Conservation (phyloP, 371 early-diverging fungal genomes). For the Mucor indicus region DNA sequence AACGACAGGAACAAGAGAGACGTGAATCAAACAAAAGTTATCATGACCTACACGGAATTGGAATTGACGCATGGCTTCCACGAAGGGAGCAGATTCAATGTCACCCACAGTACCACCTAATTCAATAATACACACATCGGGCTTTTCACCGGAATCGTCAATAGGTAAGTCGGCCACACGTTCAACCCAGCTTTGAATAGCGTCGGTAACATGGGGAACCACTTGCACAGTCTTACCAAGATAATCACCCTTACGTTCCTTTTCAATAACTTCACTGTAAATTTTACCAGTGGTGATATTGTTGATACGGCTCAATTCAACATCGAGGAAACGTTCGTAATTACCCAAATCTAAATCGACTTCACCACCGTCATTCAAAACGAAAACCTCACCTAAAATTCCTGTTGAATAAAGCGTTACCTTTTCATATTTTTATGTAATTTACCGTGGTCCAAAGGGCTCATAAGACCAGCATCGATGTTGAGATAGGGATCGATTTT, state of each 20-base stretch:
- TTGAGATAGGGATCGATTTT: constrained; percentile 99
- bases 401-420: too few species aligned
- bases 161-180: constrained; percentile 86
- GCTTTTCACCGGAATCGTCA: constrained; percentile 79
- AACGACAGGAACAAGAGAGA: constrained; percentile 96
- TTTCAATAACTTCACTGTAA: constrained; percentile 93
- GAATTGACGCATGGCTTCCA: constrained; percentile 99
- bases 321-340: constrained; percentile 98
- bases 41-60: constrained; percentile 97
- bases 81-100: constrained; percentile 97
- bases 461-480: constrained; percentile 98
- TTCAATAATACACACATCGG: constrained; percentile 99
- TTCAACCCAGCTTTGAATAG: constrained; percentile 97
- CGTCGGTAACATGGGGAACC: constrained; percentile 97
- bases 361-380: constrained; percentile 99
- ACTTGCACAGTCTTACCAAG: constrained; percentile 99
- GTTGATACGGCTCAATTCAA: constrained; percentile 93
- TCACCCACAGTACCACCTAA: constrained; percentile 99
- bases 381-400: constrained; percentile 98
- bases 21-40: constrained; percentile 96
- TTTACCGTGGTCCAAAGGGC: constrained; percentile 96
- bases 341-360: constrained; percentile 99
- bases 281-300: constrained; percentile 99
- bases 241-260: constrained; percentile 92
- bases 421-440: neutral